These are phyloP conservation scores for Pythium scleroteichum DNA, from an alignment of 352 stramenopile species.

Conservation along the genomic window DNA sequence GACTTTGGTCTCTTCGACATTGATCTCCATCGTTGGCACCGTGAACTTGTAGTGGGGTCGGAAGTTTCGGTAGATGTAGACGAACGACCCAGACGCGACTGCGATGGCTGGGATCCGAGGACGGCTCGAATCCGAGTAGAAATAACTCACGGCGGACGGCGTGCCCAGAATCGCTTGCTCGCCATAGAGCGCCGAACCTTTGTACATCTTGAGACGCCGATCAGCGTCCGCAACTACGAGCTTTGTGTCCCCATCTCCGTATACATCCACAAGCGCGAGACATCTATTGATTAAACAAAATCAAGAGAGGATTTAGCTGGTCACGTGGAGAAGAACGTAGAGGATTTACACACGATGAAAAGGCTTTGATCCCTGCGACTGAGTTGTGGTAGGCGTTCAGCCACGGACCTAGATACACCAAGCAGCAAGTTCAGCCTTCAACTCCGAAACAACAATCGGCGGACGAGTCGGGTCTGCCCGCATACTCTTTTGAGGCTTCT, in stretches of 20 bases:
- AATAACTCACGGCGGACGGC: constrained; percentile 69
- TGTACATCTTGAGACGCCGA: constrained; percentile 86
- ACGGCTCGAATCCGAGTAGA: constrained; percentile 79
- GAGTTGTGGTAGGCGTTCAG: constrained; percentile 90
- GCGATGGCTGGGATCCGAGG: constrained; percentile 82
- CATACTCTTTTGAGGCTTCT: constrained; percentile 29
- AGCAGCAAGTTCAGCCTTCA: no score
- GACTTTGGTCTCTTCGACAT: constrained; percentile 65
- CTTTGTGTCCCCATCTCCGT: constrained; percentile 82
- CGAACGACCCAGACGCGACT: constrained; percentile 80
- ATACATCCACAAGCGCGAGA: constrained; percentile 79
- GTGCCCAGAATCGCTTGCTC: constrained; percentile 82
- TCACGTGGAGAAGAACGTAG: no score
- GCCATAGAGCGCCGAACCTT: constrained; percentile 80
- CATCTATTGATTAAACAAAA: constrained; percentile 32
- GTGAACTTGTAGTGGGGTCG: constrained; percentile 92
- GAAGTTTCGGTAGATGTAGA: constrained; percentile 93
- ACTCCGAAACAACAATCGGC: no score
- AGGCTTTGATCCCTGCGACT: constrained; percentile 86
- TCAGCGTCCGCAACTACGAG: constrained; percentile 80
- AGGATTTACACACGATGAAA: constrained; percentile 57
- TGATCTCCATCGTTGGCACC: constrained; percentile 73
- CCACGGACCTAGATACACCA: constrained; percentile 55
- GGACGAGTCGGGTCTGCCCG: no score
- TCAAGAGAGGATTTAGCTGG: no score